Evolutionary conservation across 2,329 filamentous ascomycete genomes (phyloP), one percentile per base, ranked within the genome.

Genomic region (Epichloe scottii): DNA sequence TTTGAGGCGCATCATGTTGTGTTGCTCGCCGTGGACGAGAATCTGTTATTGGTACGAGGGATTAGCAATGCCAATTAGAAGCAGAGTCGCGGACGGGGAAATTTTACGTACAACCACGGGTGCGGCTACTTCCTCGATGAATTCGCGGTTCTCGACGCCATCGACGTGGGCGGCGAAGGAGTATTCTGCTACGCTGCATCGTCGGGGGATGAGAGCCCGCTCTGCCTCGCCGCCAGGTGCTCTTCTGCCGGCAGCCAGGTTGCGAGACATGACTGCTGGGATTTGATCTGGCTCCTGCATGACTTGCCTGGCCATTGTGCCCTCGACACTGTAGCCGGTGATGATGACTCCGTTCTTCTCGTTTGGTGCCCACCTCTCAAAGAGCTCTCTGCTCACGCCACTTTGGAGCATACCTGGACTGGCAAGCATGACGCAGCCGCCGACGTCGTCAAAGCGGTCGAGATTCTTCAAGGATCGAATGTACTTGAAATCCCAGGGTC

Each of bases 351-450:
- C 93, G 62, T 98, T 98, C 66, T 93, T 90, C 56, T 93, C 86
- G 68, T 88, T 95, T 0, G 93, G 93, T 1, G 91, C 91, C 93
- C 93, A 98, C 60, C 91, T 75, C 71, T 98, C 93, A 4, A 98
- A 77, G 10, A 98, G 73, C 64, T 96, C 89, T 64, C 93, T 78
- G 61, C 89, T 95, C 17, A 95, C 91, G 48, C 93, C 93, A 52
- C 91, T 97, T 64, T 98, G 91, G 59, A 98, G 75, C 93, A 98
- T 97, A 82, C 93, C 93, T 0, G 93, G 93, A 59, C 87, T 94
- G 5, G 93, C 93, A 50, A 98, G 81, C 88, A 98, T 97, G 50
- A 98, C 90, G 64, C 93, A 97, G 7, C 88, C 84, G 42, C 91
- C 93, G 11, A 96, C 81, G 68, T 98, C 93, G 61, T 98, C 93